These are phyloP conservation scores for Pythium scleroteichum DNA, from an alignment of 352 stramenopile genomes.

Conservation along the genomic window DNA sequence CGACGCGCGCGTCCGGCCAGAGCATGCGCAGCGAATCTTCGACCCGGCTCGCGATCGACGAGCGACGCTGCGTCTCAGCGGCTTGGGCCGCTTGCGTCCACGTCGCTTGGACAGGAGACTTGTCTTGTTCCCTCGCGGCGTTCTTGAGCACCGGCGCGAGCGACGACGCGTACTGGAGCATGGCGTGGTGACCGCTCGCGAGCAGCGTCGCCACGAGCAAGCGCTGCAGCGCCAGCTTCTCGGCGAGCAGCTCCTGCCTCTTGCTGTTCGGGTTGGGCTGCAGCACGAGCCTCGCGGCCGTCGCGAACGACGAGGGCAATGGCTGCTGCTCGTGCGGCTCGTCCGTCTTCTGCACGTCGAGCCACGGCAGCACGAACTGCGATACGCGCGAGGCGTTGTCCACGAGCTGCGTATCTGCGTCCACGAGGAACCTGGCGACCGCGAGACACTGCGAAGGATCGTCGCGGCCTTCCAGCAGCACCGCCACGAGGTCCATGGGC, in stretches of 20 bases:
- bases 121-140: background rate
- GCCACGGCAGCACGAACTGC: slow-evolving; percentile 62
- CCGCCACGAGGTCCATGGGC: slow-evolving; percentile 33
- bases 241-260: slow-evolving; percentile 15
- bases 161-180: slow-evolving; percentile 31
- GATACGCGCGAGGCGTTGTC: slow-evolving; percentile 38
- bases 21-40: slow-evolving; percentile 49
- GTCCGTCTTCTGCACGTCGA: slow-evolving; percentile 24
- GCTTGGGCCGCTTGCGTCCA: slow-evolving; percentile 1
- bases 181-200: slow-evolving; percentile 23
- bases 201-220: slow-evolving; percentile 35
- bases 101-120: background rate
- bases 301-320: slow-evolving; percentile 23
- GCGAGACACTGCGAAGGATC: slow-evolving; percentile 23
- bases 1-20: slow-evolving; percentile 66
- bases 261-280: slow-evolving; percentile 29
- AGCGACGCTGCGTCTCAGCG: slow-evolving; percentile 31
- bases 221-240: slow-evolving; percentile 44
- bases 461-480: slow-evolving; percentile 19
- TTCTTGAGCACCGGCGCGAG: slow-evolving; percentile 8
- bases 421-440: slow-evolving; percentile 58
- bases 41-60: slow-evolving; percentile 36
- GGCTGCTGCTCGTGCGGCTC: background rate
- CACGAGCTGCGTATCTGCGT: slow-evolving; percentile 41
- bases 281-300: slow-evolving; percentile 43